phyloP scores from a whole-genome alignment of 805 yeast species.

The Candida namnaoensis region DNA sequence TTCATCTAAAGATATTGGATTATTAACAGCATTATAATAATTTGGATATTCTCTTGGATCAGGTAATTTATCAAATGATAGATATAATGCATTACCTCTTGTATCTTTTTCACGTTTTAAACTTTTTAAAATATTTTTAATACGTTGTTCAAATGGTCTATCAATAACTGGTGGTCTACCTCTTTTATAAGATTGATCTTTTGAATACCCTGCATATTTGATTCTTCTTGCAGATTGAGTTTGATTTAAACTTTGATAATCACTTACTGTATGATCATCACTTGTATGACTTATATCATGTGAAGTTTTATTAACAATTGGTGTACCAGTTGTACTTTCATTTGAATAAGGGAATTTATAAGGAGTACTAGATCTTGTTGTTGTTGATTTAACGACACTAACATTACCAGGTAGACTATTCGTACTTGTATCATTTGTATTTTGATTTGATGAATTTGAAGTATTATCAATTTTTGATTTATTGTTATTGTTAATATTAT shows the following conservation, averaged over 20 bases:
- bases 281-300: too few species aligned
- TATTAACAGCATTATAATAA: slow-evolving; percentile 39
- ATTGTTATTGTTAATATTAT: too few species aligned
- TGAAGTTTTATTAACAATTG: too few species aligned
- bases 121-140: slow-evolving; percentile 76
- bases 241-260: not conserved
- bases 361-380: too few species aligned
- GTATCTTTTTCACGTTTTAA: slow-evolving; percentile 64
- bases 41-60: slow-evolving; percentile 38
- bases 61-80: slow-evolving; percentile 76
- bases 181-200: slow-evolving; percentile 37
- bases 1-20: slow-evolving; percentile 63
- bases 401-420: too few species aligned
- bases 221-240: not conserved
- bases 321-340: too few species aligned
- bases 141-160: slow-evolving; percentile 85
- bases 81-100: slow-evolving; percentile 40
- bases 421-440: too few species aligned
- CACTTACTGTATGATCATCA: not conserved
- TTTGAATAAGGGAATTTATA: too few species aligned
- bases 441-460: too few species aligned
- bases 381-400: too few species aligned
- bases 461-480: too few species aligned
- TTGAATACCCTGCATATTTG: not conserved
- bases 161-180: slow-evolving; percentile 91